phyloP scores from a whole-genome alignment of 2,329 filamentous ascomycete genomes.

The Catunica adiposa region DNA sequence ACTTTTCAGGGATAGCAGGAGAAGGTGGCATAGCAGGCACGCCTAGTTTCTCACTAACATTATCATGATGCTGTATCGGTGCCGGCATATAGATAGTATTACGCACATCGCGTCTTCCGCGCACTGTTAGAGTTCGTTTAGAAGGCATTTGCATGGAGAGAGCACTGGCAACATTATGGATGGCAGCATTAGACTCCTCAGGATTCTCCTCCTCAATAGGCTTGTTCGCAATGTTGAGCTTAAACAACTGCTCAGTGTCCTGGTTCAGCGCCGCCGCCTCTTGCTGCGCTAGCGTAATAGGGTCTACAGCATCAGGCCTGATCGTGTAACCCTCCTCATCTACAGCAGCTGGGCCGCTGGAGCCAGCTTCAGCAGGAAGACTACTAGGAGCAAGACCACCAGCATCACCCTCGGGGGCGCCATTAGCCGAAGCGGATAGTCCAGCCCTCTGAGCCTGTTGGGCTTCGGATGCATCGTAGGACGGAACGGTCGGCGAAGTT shows the following conservation, averaged over 20 bases:
- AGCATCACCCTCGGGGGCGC: background rate
- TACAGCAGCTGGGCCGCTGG: constrained; percentile 15
- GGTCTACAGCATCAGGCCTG: constrained; percentile 44
- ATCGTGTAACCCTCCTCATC: constrained; percentile 65
- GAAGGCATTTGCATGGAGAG: constrained; percentile 50
- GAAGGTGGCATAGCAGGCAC: constrained; percentile 8
- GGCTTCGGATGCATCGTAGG: background rate
- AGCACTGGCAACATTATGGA: constrained; percentile 60
- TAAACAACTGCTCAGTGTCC: constrained; percentile 52
- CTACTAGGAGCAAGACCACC: background rate
- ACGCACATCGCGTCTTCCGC: constrained; percentile 77
- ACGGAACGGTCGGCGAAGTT: constrained; percentile 25
- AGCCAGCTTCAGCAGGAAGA: background rate
- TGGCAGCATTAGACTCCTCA: constrained; percentile 53
- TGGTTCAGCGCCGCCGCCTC: constrained; percentile 40
- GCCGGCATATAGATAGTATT: constrained; percentile 72
- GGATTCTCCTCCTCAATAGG: constrained; percentile 66
- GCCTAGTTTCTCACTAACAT: constrained; percentile 10
- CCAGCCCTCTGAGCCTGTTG: background rate
- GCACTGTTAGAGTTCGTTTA: constrained; percentile 57
- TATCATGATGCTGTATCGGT: constrained; percentile 16
- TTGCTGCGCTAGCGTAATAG: constrained; percentile 55
- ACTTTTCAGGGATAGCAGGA: constrained; percentile 10
- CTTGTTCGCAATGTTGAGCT: constrained; percentile 62
- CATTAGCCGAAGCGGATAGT: background rate